These are phyloP conservation scores for Uronychia setigera DNA, from an alignment of 73 alveolate species.

Conservation along the genomic window DNA sequence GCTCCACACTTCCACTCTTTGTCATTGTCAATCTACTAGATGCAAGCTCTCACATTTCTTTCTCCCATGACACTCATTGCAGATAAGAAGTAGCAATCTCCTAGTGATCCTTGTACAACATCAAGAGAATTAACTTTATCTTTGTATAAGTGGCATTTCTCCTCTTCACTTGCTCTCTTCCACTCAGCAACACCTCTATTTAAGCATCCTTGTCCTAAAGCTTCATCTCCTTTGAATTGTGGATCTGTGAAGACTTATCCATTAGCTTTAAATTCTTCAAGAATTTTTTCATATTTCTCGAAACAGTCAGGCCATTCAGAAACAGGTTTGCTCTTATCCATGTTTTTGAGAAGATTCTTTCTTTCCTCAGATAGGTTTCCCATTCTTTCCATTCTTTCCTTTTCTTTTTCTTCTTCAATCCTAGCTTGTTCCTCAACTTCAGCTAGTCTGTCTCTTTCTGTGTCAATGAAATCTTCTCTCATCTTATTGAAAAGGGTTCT, in stretches of 20 bases:
- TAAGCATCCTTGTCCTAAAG: constrained; percentile 52
- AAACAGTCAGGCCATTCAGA: constrained; percentile 66
- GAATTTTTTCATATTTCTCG: constrained; percentile 57
- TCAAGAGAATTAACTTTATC: constrained; percentile 63
- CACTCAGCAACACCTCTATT: constrained; percentile 56
- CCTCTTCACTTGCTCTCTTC: constrained; percentile 67
- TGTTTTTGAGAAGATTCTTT: constrained; percentile 35
- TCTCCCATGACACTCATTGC: constrained; percentile 80
- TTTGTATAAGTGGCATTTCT: constrained; percentile 41
- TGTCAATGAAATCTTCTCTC: constrained; percentile 47
- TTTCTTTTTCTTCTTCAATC: constrained; percentile 68
- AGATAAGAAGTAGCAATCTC: constrained; percentile 82
- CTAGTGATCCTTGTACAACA: constrained; percentile 76
- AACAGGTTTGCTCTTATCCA: constrained; percentile 53
- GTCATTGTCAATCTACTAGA: constrained; percentile 13
- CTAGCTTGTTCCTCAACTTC: constrained; percentile 53
- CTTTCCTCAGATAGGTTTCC: constrained; percentile 39
- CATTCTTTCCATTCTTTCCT: constrained; percentile 60
- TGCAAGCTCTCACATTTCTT: constrained; percentile 33
- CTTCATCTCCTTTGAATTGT: constrained; percentile 53
- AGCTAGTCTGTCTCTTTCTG: constrained; percentile 49
- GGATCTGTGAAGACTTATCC: constrained; percentile 61
- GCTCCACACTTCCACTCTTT: constrained; percentile 76
- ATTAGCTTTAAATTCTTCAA: constrained; percentile 15
- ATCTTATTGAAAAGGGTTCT: constrained; percentile 40